Base-by-base conservation (phyloP, 768 basidiomycete genomes). In the Mycena galericulata region DNA sequence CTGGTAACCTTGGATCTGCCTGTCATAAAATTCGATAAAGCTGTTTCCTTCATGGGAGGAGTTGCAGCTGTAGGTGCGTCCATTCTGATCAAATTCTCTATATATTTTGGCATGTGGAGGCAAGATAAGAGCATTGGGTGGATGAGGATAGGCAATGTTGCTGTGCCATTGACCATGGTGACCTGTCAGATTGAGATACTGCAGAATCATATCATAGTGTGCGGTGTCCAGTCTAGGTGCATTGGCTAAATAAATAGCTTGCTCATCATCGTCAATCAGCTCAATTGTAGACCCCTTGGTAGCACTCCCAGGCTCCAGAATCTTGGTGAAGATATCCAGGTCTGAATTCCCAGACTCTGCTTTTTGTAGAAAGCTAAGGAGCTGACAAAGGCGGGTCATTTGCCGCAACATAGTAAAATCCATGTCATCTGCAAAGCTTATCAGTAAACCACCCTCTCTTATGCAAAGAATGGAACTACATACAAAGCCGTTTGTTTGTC, bases 341-440 rank as follows among this genome's bases (percentile, higher is more conserved):
- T 3, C 22, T 4, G 63, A 34, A 50, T 40, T 27, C 0, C 3
- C 10, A 40, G 34, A 65, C 24, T 24, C 46, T 15, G 10, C 1
- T 20, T 38, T n/a, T 1, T 65, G 3, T 3, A 65, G 26, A 38
- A 24, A 45, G 2, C 41, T 30, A 26, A 57, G 27, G 0, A 67
- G 32, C n/a, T 47, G 65, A 24, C 40, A 30, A 29, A 32, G 65
- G 22, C 65, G 65, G 17, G 57, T 15, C 29, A 45, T 53, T 29
- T 67, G 58, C 3, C 18, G 20, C 45, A 67, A 34, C 65, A 67
- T 67, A 41, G 65, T 67, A 30, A 53, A 61, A 34, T 67, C 65
- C 34, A 60, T 60, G 50, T 67, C 65, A 30, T 30, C 65, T 67
- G 26, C 4, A 46, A 49, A 20, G 41, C 8, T 32, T 22, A 49